Evolutionary conservation across 2,329 filamentous ascomycete genomes (phyloP).

Genomic region (Lomentospora prolificans): DNA sequence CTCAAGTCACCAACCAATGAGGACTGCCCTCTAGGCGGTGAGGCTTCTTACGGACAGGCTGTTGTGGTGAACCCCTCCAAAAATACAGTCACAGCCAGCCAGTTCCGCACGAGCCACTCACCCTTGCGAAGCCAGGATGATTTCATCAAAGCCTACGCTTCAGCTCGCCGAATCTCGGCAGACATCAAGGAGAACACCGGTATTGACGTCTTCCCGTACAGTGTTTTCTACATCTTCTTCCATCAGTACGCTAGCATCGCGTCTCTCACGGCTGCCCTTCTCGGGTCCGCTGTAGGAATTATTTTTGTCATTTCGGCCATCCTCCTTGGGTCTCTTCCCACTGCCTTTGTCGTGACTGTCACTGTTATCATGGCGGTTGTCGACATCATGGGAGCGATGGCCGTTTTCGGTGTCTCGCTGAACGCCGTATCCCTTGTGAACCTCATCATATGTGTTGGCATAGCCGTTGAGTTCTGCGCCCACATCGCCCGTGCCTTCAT

Average conservation of each 20-base stretch:
- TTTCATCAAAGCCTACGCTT: slow-evolving; percentile 83
- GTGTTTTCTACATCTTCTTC: slow-evolving; percentile 98
- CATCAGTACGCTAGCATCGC: slow-evolving; percentile 90
- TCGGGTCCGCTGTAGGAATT: slow-evolving; percentile 74
- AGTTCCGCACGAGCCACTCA: slow-evolving; percentile 86
- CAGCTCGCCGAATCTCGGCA: slow-evolving; percentile 77
- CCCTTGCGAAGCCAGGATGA: slow-evolving; percentile 81
- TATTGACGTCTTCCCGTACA: slow-evolving; percentile 88
- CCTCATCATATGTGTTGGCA: slow-evolving; percentile 92
- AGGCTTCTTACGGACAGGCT: slow-evolving; percentile 77
- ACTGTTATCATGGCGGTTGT: slow-evolving; percentile 90
- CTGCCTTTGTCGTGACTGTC: slow-evolving; percentile 69
- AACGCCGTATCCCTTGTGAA: slow-evolving; percentile 96
- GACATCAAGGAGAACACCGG: slow-evolving; percentile 63
- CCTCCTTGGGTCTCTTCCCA: slow-evolving; percentile 74
- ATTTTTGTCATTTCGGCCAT: slow-evolving; percentile 73
- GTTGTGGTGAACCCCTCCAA: slow-evolving; percentile 64
- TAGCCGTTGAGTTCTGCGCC: slow-evolving; percentile 93
- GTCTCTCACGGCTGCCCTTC: slow-evolving; percentile 64
- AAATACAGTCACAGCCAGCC: slow-evolving; percentile 65
- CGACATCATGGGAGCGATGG: slow-evolving; percentile 94
- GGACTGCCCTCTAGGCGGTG: slow-evolving; percentile 78
- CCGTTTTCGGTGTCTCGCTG: slow-evolving; percentile 74
- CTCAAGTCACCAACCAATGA: slow-evolving; percentile 68
- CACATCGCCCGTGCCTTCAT: slow-evolving; percentile 94